phyloP scores from a whole-genome alignment of 805 yeast species.

The Yamadazyma philogaea region DNA sequence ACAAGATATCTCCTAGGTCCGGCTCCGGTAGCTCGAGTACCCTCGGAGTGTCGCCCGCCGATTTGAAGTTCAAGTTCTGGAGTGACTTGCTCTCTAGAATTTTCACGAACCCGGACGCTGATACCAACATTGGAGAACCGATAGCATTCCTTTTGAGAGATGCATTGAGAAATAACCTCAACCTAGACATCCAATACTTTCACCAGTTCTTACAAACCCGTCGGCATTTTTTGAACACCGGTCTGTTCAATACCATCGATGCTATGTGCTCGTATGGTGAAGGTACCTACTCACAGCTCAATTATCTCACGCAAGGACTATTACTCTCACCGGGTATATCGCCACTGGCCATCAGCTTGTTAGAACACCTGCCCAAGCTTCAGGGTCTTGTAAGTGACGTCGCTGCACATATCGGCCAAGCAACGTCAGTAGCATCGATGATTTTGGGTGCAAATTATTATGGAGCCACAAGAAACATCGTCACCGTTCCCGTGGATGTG shows the following conservation, averaged over 20 bases:
- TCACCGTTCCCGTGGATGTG: conserved; percentile 61
- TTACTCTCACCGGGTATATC: conserved; percentile 55
- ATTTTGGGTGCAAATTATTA: conserved; percentile 59
- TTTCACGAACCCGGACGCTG: conserved; percentile 32
- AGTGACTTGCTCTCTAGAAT: conserved; percentile 53
- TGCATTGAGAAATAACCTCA: conserved; percentile 46
- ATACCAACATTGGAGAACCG: conserved; percentile 55
- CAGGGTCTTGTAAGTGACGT: conserved; percentile 52
- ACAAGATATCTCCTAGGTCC: conserved; percentile 39
- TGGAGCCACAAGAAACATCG: conserved; percentile 46
- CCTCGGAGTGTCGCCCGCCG: conserved; percentile 39
- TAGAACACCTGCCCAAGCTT: conserved; percentile 45
- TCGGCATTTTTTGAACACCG: conserved; percentile 48
- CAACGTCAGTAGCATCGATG: conserved; percentile 65
- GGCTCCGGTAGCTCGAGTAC: conserved; percentile 30
- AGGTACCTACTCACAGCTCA: conserved; percentile 71
- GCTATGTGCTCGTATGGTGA: conserved; percentile 76
- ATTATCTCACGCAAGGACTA: conserved; percentile 61
- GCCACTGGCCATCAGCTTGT: conserved; percentile 50
- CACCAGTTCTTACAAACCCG: conserved; percentile 60
- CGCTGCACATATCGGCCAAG: conserved; percentile 81
- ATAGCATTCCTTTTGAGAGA: conserved; percentile 57
- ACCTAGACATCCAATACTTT: conserved; percentile 53
- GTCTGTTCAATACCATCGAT: conserved; percentile 47
- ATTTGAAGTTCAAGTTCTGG: conserved; percentile 73